These are phyloP conservation scores for Neonectria hederae DNA, from an alignment of 2,329 filamentous ascomycete species.

Conservation along the genomic window DNA sequence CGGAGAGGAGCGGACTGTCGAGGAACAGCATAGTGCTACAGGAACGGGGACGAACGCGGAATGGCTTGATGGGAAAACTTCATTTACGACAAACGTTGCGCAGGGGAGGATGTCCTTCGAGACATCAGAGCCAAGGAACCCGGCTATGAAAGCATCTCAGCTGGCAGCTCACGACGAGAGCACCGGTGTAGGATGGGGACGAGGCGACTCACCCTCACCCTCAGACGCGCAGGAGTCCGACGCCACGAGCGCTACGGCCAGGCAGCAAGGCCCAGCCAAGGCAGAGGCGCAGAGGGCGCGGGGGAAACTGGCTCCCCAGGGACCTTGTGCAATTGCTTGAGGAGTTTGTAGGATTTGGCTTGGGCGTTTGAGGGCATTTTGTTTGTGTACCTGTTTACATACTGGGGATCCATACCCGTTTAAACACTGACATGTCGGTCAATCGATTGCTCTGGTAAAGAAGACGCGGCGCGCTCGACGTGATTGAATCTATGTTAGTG, in stretches of 20 bases:
- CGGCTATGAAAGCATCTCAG: constrained; percentile 23
- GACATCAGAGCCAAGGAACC: constrained; percentile 26
- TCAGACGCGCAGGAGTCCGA: constrained; percentile 17
- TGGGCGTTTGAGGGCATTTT: constrained; percentile 50
- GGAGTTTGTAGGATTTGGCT: constrained; percentile 48
- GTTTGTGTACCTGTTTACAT: constrained; percentile 46
- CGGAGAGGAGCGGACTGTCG: constrained; percentile 10
- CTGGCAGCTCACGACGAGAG: constrained; percentile 14
- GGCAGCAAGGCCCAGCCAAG: background rate
- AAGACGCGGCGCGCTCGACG: background rate
- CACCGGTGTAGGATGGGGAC: background rate
- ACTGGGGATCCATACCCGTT: constrained; percentile 46
- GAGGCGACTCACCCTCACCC: background rate
- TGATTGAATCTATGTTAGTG: background rate
- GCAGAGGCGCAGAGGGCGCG: constrained; percentile 26
- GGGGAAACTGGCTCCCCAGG: constrained; percentile 26
- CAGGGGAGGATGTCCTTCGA: constrained; percentile 25
- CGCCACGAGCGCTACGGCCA: constrained; percentile 11
- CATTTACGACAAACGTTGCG: constrained; percentile 42
- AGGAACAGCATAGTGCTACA: constrained; percentile 27
- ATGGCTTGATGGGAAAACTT: constrained; percentile 32
- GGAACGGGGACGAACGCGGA: constrained; percentile 35
- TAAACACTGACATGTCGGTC: constrained; percentile 35
- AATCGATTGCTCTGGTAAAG: constrained; percentile 26
- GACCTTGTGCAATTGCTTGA: constrained; percentile 45